These are phyloP conservation scores for Pestalotiopsis sp. DNA, from an alignment of 2,329 filamentous ascomycete genomes.

Conservation along the genomic window DNA sequence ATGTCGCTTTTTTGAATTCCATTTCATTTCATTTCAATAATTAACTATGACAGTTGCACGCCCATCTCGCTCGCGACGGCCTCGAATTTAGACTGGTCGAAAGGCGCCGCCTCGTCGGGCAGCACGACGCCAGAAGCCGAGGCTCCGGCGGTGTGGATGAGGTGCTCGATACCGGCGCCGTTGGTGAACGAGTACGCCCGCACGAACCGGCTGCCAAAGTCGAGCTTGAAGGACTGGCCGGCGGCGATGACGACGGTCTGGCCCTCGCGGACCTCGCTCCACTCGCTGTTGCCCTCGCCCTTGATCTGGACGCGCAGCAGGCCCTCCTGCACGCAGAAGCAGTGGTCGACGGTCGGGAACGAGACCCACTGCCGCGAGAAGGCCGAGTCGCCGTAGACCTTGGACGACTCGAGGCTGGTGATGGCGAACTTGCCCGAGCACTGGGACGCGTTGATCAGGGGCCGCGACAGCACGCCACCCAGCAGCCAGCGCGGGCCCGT, in stretches of 20 bases:
- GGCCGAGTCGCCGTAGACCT: slow-evolving; percentile 36
- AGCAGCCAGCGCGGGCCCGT: slow-evolving; percentile 49
- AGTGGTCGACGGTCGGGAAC: slow-evolving; percentile 54
- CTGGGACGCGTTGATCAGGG: slow-evolving; percentile 51
- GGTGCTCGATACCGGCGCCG: slow-evolving; percentile 50
- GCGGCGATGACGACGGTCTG: slow-evolving; percentile 52
- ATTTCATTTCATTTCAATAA: not conserved
- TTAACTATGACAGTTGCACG: not conserved
- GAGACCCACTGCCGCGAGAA: slow-evolving; percentile 39
- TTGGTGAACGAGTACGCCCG: slow-evolving; percentile 51
- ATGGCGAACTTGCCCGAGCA: slow-evolving; percentile 54
- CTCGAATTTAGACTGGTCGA: slow-evolving; percentile 7
- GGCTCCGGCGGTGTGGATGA: slow-evolving; percentile 42
- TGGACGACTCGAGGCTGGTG: slow-evolving; percentile 51
- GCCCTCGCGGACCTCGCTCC: slow-evolving; percentile 43
- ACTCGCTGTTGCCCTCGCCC: slow-evolving; percentile 25
- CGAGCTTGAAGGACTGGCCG: slow-evolving; percentile 46
- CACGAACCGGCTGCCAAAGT: slow-evolving; percentile 49
- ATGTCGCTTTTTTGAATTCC: not conserved
- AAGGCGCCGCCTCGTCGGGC: slow-evolving; percentile 28
- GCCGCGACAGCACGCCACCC: slow-evolving; percentile 48
- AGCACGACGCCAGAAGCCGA: slow-evolving; percentile 37
- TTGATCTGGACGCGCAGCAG: slow-evolving; percentile 43
- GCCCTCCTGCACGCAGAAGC: slow-evolving; percentile 52
- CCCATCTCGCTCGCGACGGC: not conserved